These are phyloP conservation scores for Puccinellia tenuiflora DNA, from an alignment of 176 grass and related monocot species.

Conservation along the genomic window DNA sequence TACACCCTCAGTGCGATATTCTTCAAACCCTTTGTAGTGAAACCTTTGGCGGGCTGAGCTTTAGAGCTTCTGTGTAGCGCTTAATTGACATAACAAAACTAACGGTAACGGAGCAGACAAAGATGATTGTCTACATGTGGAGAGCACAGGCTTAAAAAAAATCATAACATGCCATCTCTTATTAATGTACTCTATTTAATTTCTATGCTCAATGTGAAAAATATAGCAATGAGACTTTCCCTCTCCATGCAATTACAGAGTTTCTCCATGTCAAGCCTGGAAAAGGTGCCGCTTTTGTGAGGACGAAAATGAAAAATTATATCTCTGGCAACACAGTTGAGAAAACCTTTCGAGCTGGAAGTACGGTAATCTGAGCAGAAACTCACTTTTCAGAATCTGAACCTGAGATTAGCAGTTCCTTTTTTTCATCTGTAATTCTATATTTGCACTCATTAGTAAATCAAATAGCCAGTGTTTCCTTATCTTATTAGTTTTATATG, in stretches of 20 bases:
- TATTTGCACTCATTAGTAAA: neutral
- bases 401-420: neutral
- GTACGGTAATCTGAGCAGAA: slow-evolving; percentile 62
- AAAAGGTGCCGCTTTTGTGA: slow-evolving; percentile 96
- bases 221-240: neutral
- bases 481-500: neutral
- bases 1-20: neutral
- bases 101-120: neutral
- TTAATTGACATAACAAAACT: neutral
- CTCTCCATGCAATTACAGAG: slow-evolving; percentile 43
- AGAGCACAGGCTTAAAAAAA: neutral
- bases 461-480: neutral
- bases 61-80: neutral
- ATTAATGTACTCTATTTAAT: neutral
- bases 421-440: neutral
- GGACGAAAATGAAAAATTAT: slow-evolving; percentile 90
- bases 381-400: slow-evolving; percentile 3
- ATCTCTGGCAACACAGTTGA: slow-evolving; percentile 91
- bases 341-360: slow-evolving; percentile 99
- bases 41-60: neutral
- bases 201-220: neutral
- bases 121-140: neutral
- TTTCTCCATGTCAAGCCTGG: slow-evolving; percentile 99
- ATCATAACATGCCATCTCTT: neutral
- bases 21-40: neutral